These are phyloP conservation scores for Trametes sanguinea DNA, from an alignment of 768 basidiomycete genomes.

Conservation along the genomic window DNA sequence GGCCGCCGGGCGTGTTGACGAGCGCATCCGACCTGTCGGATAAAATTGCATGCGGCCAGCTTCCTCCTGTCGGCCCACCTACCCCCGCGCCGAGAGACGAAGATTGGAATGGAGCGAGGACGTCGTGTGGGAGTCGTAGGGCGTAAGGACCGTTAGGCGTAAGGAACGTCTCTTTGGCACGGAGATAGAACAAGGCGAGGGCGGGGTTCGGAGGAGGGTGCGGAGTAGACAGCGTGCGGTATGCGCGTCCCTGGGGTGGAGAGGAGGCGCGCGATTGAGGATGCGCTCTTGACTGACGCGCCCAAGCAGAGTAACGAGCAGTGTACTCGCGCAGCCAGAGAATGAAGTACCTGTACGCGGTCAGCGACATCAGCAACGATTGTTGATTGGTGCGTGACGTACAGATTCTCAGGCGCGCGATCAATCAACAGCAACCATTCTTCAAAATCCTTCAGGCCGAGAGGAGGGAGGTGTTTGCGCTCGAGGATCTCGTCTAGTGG, in stretches of 20 bases:
- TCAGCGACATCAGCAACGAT: not conserved
- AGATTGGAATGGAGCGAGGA: constrained; percentile 51
- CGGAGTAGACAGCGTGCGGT: constrained; percentile 7
- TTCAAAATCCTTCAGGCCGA: constrained; percentile 57
- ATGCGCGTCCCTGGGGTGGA: constrained; percentile 21
- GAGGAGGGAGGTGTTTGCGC: constrained; percentile 75
- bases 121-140: constrained; percentile 65
- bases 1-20: constrained; percentile 3
- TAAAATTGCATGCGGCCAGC: constrained; percentile 10
- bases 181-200: constrained; percentile 73
- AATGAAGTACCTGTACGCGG: constrained; percentile 64
- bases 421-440: constrained; percentile 85
- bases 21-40: constrained; percentile 5
- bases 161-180: constrained; percentile 82
- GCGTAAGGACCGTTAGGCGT: constrained; percentile 72
- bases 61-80: constrained; percentile 12
- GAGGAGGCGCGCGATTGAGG: constrained; percentile 24
- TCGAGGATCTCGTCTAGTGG: constrained; percentile 75
- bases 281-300: constrained; percentile 31
- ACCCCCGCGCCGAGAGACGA: constrained; percentile 24
- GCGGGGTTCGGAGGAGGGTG: constrained; percentile 33
- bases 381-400: constrained; percentile 30
- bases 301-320: constrained; percentile 46
- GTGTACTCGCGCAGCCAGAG: constrained; percentile 82
- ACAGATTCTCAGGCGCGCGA: constrained; percentile 73